A percentile compares a stretch with the other conserved stretches of the same genome.
These are phyloP conservation scores for Grosmannia clavigera DNA, from an alignment of 2,329 filamentous ascomycete species.

Conservation along the genomic window DNA sequence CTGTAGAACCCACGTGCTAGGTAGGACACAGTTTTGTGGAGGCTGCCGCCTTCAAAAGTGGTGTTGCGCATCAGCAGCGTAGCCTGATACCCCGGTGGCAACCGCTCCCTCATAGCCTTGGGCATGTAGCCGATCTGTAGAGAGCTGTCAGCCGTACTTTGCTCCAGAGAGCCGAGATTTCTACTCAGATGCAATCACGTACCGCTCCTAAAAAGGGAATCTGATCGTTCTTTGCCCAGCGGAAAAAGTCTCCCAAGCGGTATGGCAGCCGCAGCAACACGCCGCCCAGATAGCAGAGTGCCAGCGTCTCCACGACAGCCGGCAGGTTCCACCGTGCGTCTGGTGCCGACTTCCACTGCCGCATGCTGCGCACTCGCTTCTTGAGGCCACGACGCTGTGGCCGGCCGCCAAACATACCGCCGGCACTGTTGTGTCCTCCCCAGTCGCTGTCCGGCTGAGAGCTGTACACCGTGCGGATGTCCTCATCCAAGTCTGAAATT, in stretches of 20 bases:
- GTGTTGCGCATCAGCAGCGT: constrained; percentile 39
- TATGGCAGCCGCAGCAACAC: constrained; percentile 64
- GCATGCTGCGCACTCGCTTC: constrained; percentile 17
- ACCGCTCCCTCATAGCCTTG: constrained; percentile 48
- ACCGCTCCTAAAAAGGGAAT: constrained; percentile 62
- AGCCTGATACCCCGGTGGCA: constrained; percentile 49
- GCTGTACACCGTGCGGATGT: constrained; percentile 9
- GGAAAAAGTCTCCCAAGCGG: constrained; percentile 58
- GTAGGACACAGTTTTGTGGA: constrained; percentile 53
- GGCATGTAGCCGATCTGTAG: constrained; percentile 45
- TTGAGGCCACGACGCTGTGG: constrained; percentile 10
- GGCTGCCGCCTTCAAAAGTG: constrained; percentile 36
- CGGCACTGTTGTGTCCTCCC: constrained; percentile 2
- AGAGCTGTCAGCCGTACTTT: neutral
- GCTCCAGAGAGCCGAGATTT: neutral
- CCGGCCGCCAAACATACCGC: constrained; percentile 13
- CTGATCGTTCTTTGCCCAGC: constrained; percentile 54
- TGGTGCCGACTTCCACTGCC: constrained; percentile 31
- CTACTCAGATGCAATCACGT: constrained; percentile 7
- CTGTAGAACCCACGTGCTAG: constrained; percentile 50
- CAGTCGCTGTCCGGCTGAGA: constrained; percentile 6
- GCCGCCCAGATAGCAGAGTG: constrained; percentile 67
- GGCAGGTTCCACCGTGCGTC: constrained; percentile 45
- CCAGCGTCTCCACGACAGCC: constrained; percentile 60
- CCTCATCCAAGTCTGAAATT: constrained; percentile 3